phyloP scores from a whole-genome alignment of 257 asterid genomes.

The Przewalskia tangutica region DNA sequence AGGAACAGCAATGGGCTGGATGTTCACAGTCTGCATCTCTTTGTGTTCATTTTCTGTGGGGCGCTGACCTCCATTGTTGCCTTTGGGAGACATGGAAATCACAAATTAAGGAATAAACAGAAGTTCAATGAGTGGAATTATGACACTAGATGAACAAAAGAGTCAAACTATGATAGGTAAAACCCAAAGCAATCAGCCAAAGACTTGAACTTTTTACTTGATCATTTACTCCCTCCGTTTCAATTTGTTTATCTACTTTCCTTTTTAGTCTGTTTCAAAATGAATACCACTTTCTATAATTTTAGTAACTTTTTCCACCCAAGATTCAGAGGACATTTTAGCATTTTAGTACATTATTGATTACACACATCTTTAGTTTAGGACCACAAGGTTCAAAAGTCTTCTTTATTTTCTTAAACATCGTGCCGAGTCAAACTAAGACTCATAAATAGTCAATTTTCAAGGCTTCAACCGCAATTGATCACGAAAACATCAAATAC shows the following conservation, averaged over 20 bases:
- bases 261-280: no score
- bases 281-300: no score
- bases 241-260: no score
- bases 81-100: constrained; percentile 17
- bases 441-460: neutral
- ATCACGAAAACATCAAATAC: neutral
- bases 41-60: constrained; percentile 43
- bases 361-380: no score
- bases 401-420: no score
- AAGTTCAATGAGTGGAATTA: neutral
- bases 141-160: neutral
- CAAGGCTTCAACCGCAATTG: neutral
- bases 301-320: no score
- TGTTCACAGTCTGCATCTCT: constrained; percentile 40
- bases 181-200: constrained; percentile 1
- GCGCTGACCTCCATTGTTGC: constrained; percentile 46
- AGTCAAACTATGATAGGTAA: neutral
- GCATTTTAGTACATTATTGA: no score
- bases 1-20: constrained; percentile 69
- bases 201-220: neutral
- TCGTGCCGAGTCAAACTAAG: no score
- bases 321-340: no score
- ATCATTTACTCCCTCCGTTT: neutral
- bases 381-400: no score
- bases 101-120: neutral